A percentile compares a stretch with the other conserved stretches of the same genome.
phyloP scores from a whole-genome alignment of 169 alveolate genomes.

The Pseudocohnilembus persalinus region DNA sequence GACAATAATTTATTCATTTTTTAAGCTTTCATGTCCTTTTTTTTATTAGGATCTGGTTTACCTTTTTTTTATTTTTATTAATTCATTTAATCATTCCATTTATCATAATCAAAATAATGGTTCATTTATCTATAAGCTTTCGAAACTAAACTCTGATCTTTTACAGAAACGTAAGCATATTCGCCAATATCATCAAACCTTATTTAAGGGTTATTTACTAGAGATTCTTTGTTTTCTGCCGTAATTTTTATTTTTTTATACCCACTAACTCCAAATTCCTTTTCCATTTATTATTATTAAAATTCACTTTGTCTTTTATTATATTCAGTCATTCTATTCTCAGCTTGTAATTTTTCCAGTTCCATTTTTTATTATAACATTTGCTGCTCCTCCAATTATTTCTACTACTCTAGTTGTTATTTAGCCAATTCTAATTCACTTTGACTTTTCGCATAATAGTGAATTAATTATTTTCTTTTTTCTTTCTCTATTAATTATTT shows the following conservation, averaged over 20 bases:
- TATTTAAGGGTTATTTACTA: background rate
- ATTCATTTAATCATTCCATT: background rate
- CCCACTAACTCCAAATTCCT: background rate
- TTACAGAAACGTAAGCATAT: background rate
- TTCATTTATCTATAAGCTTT: background rate
- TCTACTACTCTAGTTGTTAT: no score
- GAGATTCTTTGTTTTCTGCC: background rate
- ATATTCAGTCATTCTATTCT: background rate
- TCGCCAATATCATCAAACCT: background rate
- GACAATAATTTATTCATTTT: no score
- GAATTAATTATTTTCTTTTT: background rate
- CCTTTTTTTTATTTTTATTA: background rate
- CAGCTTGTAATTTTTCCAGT: background rate
- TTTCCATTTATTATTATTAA: background rate
- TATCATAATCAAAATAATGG: background rate
- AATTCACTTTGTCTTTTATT: background rate
- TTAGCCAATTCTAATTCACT: background rate
- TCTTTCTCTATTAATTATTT: background rate
- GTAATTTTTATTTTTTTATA: background rate
- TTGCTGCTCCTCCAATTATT: background rate
- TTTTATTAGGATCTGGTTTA: background rate
- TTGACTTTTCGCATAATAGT: background rate
- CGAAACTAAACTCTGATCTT: background rate
- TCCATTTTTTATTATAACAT: background rate
- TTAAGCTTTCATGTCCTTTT: background rate